Percentiles rank a stretch among this genome's conserved stretches.
Conservation (phyloP, 306 rosid species). For the Vigna trinervia region DNA sequence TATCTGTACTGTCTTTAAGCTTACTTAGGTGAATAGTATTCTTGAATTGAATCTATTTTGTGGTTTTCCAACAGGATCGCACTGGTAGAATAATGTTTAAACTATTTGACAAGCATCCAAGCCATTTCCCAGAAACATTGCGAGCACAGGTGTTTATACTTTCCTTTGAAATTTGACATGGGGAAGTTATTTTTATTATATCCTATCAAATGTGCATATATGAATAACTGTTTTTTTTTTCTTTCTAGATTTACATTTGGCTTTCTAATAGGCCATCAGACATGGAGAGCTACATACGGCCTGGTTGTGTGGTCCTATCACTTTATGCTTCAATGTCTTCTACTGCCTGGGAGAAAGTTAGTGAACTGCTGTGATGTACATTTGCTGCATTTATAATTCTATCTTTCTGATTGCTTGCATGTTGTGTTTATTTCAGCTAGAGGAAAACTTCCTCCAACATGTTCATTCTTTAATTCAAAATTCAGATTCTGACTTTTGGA, state of each 20-base stretch:
- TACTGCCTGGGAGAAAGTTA: constrained; percentile 82
- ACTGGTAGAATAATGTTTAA: constrained; percentile 87
- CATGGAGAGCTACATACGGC: constrained; percentile 95
- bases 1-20: constrained; percentile 7
- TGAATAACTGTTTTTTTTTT: not conserved
- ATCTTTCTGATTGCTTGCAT: constrained; percentile 49
- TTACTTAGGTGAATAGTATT: constrained; percentile 20
- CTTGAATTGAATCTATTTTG: constrained; percentile 31
- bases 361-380: constrained; percentile 47
- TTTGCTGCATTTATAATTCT: constrained; percentile 19
- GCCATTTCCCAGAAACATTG: constrained; percentile 77
- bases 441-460: constrained; percentile 70
- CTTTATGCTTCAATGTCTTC: constrained; percentile 76
- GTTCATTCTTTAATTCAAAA: constrained; percentile 65
- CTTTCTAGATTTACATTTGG: constrained; percentile 75
- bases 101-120: constrained; percentile 90
- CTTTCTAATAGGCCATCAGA: constrained; percentile 89
- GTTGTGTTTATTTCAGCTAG: constrained; percentile 62
- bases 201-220: not conserved
- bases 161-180: not conserved
- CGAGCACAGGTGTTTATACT: constrained; percentile 71
- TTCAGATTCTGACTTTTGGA: constrained; percentile 78
- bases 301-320: constrained; percentile 90
- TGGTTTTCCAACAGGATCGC: constrained; percentile 64
- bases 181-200: constrained; percentile 6